Evolutionary conservation across 352 stramenopile species (phyloP), one percentile per base, ranked within the genome.

Genomic region (Stramenopiles sp.): DNA sequence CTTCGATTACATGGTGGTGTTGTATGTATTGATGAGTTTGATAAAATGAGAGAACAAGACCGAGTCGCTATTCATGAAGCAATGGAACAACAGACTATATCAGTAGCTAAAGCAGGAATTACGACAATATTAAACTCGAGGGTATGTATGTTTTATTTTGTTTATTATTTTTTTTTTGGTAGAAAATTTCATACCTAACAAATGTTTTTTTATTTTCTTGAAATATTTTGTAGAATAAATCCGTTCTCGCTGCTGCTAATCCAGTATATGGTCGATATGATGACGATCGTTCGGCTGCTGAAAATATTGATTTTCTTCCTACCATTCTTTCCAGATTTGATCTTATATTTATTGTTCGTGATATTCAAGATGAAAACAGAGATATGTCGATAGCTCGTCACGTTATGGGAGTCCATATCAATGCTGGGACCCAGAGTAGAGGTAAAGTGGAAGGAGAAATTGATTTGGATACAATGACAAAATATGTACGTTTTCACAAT

Each of bases 1-100:
- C 59, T 97, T 34, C 81, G n/a, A n/a, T n/a, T 78, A 0, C 83
- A 98, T 52, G 80, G 83, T 29, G 84, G 84, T 0, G 72, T 97
- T 41, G 80, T 95, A 18, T 94, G 78, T 38, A 96, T 96, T 50
- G 84, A 96, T 43, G 68, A 85, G 55, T 91, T 91, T 32, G 75
- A 91, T 51, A 91, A 91, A 49, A 85, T 84, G 67, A 55, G 65
- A 23, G 66, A 79, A 45, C 64, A 62, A 7, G 68, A 93, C 56
- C 68, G 81, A 29, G 78, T 94, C 3, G 81, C 81, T 26, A 96
- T 96, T 47, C 84, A 96, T 54, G 83, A 96, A 56, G 81, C 81
- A 5, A 98, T 98, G 86, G 86, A 98, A 55, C 86, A 98, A 54
- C 86, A 98, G 49, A 98, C 86, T 2, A 95, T 98, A 45, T 91